Conservation (phyloP, 495 filamentous ascomycete species). For the Usnea hakonensis region DNA sequence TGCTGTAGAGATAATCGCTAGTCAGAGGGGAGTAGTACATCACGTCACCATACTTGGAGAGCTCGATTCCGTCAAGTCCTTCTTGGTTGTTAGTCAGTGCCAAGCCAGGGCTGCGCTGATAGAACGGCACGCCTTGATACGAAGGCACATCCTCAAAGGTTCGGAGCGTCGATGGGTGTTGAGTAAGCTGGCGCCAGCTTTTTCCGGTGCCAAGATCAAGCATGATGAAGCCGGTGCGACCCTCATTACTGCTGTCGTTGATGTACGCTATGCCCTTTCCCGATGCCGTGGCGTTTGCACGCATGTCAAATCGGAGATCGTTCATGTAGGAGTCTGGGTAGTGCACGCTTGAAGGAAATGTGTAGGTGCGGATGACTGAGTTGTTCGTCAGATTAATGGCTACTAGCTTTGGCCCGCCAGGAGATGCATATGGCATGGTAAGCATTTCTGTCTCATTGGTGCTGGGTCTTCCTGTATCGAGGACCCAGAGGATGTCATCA, state of each 20-base stretch:
- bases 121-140: conserved; percentile 31
- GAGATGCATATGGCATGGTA: conserved; percentile 33
- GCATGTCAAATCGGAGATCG: conserved; percentile 38
- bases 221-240: conserved; percentile 37
- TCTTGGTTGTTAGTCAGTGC: conserved; percentile 25
- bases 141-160: conserved; percentile 28
- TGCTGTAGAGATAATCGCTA: conserved; percentile 30
- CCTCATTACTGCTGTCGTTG: conserved; percentile 35
- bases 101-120: conserved; percentile 22
- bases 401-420: conserved; percentile 36
- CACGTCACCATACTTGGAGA: conserved; percentile 32
- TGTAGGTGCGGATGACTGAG: conserved; percentile 30
- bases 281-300: conserved; percentile 29
- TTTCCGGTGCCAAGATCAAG: conserved; percentile 36
- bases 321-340: conserved; percentile 37
- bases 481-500: conserved; percentile 35
- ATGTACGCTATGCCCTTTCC: conserved; percentile 35
- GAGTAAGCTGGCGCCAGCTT: conserved; percentile 33
- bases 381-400: conserved; percentile 33
- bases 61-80: conserved; percentile 34
- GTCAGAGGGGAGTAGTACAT: conserved; percentile 34
- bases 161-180: conserved; percentile 32
- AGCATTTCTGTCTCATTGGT: conserved; percentile 31
- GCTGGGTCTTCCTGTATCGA: conserved; percentile 36
- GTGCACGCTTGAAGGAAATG: conserved; percentile 31